These are phyloP conservation scores for Arctium lappa DNA, from an alignment of 129 eudicot genomes.

Conservation along the genomic window DNA sequence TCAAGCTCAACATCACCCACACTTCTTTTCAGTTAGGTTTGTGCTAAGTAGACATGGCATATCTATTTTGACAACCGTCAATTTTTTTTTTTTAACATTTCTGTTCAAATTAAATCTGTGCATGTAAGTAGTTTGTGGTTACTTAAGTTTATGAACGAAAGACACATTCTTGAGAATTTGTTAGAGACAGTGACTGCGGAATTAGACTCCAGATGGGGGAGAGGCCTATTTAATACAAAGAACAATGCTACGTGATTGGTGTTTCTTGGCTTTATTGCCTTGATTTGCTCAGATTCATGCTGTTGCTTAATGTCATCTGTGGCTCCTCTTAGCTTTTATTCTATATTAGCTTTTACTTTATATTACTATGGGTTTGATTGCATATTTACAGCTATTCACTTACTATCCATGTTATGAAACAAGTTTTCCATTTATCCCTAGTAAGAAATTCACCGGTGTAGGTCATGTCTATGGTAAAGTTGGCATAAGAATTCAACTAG, in stretches of 20 bases:
- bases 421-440: not conserved
- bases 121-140: not conserved
- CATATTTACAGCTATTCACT: not conserved
- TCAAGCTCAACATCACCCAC: too few relatives aligned
- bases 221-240: not conserved
- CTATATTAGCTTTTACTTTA: not conserved
- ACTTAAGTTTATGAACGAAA: not conserved
- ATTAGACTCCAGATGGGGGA: not conserved
- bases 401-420: not conserved
- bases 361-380: not conserved
- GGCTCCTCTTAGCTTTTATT: not conserved
- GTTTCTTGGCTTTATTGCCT: not conserved
- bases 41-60: not conserved
- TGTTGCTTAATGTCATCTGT: not conserved
- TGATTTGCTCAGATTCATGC: not conserved
- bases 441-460: not conserved
- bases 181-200: not conserved
- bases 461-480: not conserved
- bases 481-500: not conserved
- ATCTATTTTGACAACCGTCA: not conserved
- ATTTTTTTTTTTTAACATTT: too few relatives aligned
- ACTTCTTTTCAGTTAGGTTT: not conserved
- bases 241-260: not conserved
- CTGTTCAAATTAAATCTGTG: not conserved
- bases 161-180: not conserved